These are phyloP conservation scores for Spencermartinsiella europaea DNA, from an alignment of 805 yeast genomes.

Conservation along the genomic window DNA sequence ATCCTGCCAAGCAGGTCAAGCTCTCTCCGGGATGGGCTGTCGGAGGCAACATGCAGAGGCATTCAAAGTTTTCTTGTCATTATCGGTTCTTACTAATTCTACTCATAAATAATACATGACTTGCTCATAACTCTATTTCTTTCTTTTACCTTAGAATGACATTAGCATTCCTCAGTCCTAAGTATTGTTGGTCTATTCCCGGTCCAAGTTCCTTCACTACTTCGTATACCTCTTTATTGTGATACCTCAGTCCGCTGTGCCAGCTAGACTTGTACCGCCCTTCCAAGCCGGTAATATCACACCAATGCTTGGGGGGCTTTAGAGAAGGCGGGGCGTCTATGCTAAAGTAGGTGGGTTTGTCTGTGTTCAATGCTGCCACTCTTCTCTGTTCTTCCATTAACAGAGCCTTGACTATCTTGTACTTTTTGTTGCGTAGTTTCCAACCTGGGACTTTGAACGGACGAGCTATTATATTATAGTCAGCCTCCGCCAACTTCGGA, in stretches of 20 bases:
- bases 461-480: constrained; percentile 2
- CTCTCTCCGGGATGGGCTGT: no score
- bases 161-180: constrained; percentile 82
- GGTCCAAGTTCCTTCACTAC: constrained; percentile 73
- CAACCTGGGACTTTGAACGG: constrained; percentile 55
- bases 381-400: constrained; percentile 74
- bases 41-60: no score
- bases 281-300: constrained; percentile 88
- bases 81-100: no score
- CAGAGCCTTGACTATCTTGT: constrained; percentile 69
- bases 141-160: constrained; percentile 57
- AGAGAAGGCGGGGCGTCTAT: constrained; percentile 84
- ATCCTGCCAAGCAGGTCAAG: no score
- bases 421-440: constrained; percentile 52
- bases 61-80: no score
- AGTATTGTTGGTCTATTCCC: constrained; percentile 89
- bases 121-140: no score
- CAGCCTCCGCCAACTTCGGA: not conserved
- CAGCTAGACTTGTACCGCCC: constrained; percentile 68
- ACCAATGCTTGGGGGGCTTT: constrained; percentile 73
- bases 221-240: constrained; percentile 78
- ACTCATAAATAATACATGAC: no score
- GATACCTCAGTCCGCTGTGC: constrained; percentile 66
- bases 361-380: constrained; percentile 33
- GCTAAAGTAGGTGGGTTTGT: constrained; percentile 57